These are phyloP conservation scores for Geotrichum citri-aurantii DNA, from an alignment of 1,139 yeast species.

Conservation along the genomic window DNA sequence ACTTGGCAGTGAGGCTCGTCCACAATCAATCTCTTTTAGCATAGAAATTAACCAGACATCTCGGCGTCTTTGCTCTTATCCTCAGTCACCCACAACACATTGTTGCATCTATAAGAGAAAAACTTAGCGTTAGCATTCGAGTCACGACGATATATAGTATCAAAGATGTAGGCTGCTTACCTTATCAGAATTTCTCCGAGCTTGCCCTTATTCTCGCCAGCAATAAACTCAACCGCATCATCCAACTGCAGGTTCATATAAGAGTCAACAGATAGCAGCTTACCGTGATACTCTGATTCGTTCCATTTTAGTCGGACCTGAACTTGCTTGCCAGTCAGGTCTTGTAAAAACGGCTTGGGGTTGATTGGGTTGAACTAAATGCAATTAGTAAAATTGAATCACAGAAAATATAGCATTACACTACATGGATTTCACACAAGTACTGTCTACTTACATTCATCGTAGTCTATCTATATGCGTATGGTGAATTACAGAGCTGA, in stretches of 20 bases:
- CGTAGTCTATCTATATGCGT: background rate
- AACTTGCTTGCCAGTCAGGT: constrained; percentile 62
- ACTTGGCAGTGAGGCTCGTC: background rate
- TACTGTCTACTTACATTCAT: constrained; percentile 10
- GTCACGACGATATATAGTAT: background rate
- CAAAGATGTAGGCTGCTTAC: constrained; percentile 31
- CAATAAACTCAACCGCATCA: constrained; percentile 58
- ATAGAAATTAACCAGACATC: background rate
- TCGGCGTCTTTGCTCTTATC: constrained; percentile 15
- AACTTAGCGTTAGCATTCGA: constrained; percentile 8
- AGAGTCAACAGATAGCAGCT: constrained; percentile 75
- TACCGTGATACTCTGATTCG: constrained; percentile 82
- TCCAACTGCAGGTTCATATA: constrained; percentile 85
- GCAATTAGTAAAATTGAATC: background rate
- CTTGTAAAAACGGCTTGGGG: constrained; percentile 85
- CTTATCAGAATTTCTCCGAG: constrained; percentile 83
- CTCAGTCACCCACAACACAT: constrained; percentile 40
- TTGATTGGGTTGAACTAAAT: constrained; percentile 64
- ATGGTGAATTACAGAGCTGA: background rate
- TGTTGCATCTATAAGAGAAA: constrained; percentile 36
- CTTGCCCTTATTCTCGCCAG: constrained; percentile 49
- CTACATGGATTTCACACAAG: background rate
- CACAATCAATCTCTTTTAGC: too few relatives aligned
- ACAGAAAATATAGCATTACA: background rate
- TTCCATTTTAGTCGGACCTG: constrained; percentile 93